Base-by-base conservation (phyloP, 768 basidiomycete genomes). In the Suillus clintonianus region DNA sequence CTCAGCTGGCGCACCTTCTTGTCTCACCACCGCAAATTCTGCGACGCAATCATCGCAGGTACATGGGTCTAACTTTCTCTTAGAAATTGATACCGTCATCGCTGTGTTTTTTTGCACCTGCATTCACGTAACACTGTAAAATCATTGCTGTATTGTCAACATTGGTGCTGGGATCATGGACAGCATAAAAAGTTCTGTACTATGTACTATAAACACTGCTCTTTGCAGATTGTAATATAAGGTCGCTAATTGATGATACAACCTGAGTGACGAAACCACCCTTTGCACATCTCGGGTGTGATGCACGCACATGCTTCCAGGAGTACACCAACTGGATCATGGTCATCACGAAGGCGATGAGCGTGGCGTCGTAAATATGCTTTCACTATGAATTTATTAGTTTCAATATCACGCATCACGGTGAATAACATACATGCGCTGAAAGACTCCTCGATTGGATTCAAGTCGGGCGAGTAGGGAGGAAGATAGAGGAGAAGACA, bases 401-500 rank as follows among this genome's bases (percentile, higher is more conserved):
- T 47, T 41, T 34, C 47, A 39, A 56, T 48, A 22, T 22, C 24
- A 50, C 8, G 9, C n/a, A 30, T n/a, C n/a, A n/a, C n/a, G n/a
- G 24, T 57, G 19, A 61, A 34, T 13, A 27, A 67, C 71, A 6
- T 62, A 74, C 69, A 47, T 27, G 69, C 65, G 59, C 74, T 76
- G 67, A 79, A 80, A n/a, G 67, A 70, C 61, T 76, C 70, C 61
- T 80, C 76, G 50, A 79, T 79, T 2, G 75, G 77, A 55, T 71
- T 77, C 58, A 69, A 71, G 66, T 80, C 77, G 8, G 79, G 78
- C 2, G 72, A 79, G 62, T 79, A 80, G 3, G 75, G 69, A 5
- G 77, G 76, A 15, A 80, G 68, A 65, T 70, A 79, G 27, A 75
- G 53, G 10, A 76, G 65, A 4, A 65, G 50, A 37, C 66, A 67